phyloP scores from a whole-genome alignment of 495 filamentous ascomycete genomes.

The Pseudoneurospora amorphoporcata region DNA sequence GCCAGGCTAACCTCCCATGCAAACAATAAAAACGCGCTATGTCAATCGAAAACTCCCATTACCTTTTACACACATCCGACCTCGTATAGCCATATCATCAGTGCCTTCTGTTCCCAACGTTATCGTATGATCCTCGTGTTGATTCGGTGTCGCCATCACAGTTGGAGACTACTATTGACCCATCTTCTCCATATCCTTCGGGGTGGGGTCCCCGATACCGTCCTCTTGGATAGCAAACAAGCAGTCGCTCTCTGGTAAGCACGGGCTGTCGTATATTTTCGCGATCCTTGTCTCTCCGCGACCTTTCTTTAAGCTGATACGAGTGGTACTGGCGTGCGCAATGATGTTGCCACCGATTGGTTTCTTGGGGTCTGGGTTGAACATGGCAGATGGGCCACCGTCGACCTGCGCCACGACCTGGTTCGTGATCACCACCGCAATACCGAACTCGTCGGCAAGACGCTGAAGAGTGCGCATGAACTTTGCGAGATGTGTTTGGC shows the following conservation, averaged over 20 bases:
- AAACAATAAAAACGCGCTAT: neutral
- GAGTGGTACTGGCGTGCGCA: constrained; percentile 88
- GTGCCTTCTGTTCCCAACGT: neutral
- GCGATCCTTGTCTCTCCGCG: constrained; percentile 90
- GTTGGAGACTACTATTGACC: constrained; percentile 10
- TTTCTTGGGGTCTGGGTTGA: constrained; percentile 98
- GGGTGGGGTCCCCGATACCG: constrained; percentile 89
- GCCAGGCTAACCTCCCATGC: neutral
- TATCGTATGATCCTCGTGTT: neutral
- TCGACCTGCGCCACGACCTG: constrained; percentile 98
- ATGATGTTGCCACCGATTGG: constrained; percentile 99
- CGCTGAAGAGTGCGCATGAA: constrained; percentile 93
- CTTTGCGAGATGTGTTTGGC: constrained; percentile 91
- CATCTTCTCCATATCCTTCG: constrained; percentile 84
- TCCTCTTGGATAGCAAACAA: constrained; percentile 95
- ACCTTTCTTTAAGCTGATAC: constrained; percentile 87
- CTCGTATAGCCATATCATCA: neutral
- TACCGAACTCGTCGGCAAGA: constrained; percentile 94
- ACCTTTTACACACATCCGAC: neutral
- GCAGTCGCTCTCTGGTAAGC: constrained; percentile 90
- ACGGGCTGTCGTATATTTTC: constrained; percentile 98
- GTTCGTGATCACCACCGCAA: constrained; percentile 97
- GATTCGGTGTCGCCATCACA: neutral
- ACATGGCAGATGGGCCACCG: constrained; percentile 91
- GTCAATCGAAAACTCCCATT: neutral